Evolutionary conservation across 768 basidiomycete genomes (phyloP).

Genomic region (Boletus reticuloceps): DNA sequence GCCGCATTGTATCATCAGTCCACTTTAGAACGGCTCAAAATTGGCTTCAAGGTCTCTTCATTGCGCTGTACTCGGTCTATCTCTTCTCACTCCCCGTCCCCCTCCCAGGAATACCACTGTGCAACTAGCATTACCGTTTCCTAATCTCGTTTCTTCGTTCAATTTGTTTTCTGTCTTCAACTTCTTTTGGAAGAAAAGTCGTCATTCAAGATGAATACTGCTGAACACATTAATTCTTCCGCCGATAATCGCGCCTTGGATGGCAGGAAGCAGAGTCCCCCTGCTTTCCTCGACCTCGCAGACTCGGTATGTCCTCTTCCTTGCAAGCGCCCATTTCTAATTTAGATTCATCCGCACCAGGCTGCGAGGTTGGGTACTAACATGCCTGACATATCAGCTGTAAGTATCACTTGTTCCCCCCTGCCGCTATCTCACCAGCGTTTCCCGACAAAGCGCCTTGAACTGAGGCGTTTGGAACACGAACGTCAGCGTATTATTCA

Average conservation of each 20-base stretch:
- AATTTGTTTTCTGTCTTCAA: slow-evolving; percentile 54
- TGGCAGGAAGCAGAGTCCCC: slow-evolving; percentile 82
- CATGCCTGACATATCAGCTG: slow-evolving; percentile 83
- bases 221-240: slow-evolving; percentile 69
- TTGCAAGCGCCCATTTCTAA: slow-evolving; percentile 6
- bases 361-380: slow-evolving; percentile 82
- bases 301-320: slow-evolving; percentile 68
- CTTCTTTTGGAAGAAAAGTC: slow-evolving; percentile 50
- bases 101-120: slow-evolving; percentile 58
- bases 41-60: slow-evolving; percentile 61
- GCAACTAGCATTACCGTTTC: slow-evolving; percentile 58
- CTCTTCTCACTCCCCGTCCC: slow-evolving; percentile 22
- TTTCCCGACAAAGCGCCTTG: slow-evolving; percentile 60
- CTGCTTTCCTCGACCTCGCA: slow-evolving; percentile 90
- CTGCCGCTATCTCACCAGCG: slow-evolving; percentile 1
- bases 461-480: slow-evolving; percentile 82
- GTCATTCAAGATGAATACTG: slow-evolving; percentile 62
- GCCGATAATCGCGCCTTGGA: slow-evolving; percentile 70
- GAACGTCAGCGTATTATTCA: slow-evolving; percentile 86
- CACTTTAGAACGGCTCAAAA: slow-evolving; percentile 74
- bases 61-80: slow-evolving; percentile 13
- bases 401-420: slow-evolving; percentile 39
- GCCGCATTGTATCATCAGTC: slow-evolving; percentile 81
- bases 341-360: slow-evolving; percentile 35
- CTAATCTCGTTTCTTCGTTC: slow-evolving; percentile 48